A percentile compares a stretch with the other conserved stretches of the same genome.
phyloP scores from a whole-genome alignment of 352 stramenopile species.

The Phytophthora nicotianae region DNA sequence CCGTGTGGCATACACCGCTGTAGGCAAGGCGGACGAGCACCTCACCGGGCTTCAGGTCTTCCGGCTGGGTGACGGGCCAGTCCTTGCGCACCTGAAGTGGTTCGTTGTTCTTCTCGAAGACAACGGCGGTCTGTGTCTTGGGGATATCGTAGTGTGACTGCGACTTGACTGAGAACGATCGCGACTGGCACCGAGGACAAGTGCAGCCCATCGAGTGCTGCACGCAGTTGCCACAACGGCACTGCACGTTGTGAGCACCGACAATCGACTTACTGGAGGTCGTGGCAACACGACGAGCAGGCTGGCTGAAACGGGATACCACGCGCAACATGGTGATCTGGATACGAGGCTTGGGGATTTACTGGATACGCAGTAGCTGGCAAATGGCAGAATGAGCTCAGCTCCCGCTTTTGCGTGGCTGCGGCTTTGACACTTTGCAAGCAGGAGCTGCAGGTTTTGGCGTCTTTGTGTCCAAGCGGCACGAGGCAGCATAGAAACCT shows the following conservation, averaged over 20 bases:
- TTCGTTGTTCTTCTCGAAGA: constrained; percentile 51
- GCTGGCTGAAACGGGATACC: constrained; percentile 33
- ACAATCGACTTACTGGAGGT: constrained; percentile 22
- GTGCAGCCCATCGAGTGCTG: constrained; percentile 27
- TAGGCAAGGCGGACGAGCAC: constrained; percentile 55
- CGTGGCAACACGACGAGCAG: constrained; percentile 20
- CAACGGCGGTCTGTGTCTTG: constrained; percentile 48
- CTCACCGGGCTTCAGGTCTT: constrained; percentile 45
- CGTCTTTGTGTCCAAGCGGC: constrained; percentile 23
- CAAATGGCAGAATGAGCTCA: constrained; percentile 30
- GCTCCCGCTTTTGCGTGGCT: background rate
- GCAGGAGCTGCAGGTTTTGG: constrained; percentile 26
- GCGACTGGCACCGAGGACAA: constrained; percentile 29
- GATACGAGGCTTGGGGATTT: constrained; percentile 22
- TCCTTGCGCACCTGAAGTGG: constrained; percentile 48
- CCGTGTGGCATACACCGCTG: constrained; percentile 51
- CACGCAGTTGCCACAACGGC: constrained; percentile 35
- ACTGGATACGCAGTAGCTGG: constrained; percentile 22
- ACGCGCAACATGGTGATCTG: constrained; percentile 31
- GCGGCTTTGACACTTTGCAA: constrained; percentile 18
- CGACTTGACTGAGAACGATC: constrained; percentile 46
- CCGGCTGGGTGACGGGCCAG: constrained; percentile 43
- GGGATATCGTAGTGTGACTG: constrained; percentile 51
- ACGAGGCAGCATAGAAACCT: constrained; percentile 31
- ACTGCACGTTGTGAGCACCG: constrained; percentile 24